phyloP scores from a whole-genome alignment of 2,329 filamentous ascomycete species.

The Diaporthe citrichinensis region DNA sequence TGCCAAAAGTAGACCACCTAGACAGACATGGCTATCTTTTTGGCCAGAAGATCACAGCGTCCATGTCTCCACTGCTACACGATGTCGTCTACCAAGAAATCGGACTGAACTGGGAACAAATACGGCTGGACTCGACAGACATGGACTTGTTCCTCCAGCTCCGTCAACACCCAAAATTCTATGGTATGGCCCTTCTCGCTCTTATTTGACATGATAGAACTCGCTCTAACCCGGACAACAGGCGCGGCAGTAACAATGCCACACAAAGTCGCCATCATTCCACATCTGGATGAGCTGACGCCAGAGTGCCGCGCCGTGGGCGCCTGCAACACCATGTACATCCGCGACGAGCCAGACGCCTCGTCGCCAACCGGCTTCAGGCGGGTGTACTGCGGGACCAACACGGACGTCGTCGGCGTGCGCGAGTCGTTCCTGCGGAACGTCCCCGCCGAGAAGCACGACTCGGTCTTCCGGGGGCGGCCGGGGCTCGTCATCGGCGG shows the following conservation, averaged over 20 bases:
- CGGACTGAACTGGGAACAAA: constrained; percentile 65
- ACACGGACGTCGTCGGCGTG: constrained; percentile 86
- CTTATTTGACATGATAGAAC: neutral
- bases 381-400: constrained; percentile 77
- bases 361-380: constrained; percentile 51
- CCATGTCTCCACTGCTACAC: constrained; percentile 69
- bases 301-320: constrained; percentile 80
- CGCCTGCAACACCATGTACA: constrained; percentile 85
- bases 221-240: constrained; percentile 45
- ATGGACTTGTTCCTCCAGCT: constrained; percentile 65
- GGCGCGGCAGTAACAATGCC: constrained; percentile 87
- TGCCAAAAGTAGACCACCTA: constrained; percentile 47
- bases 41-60: constrained; percentile 68
- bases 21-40: constrained; percentile 69
- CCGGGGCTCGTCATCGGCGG: constrained; percentile 83
- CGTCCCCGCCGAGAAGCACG: constrained; percentile 57
- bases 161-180: constrained; percentile 71
- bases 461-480: constrained; percentile 65
- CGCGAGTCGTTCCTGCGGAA: constrained; percentile 78
- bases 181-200: constrained; percentile 59
- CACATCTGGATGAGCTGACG: constrained; percentile 80
- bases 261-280: constrained; percentile 83
- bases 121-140: constrained; percentile 66
- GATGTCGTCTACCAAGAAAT: constrained; percentile 66
- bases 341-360: constrained; percentile 62